Evolutionary conservation across 805 yeast species (phyloP).

Genomic region (Metschnikowia shivogae): DNA sequence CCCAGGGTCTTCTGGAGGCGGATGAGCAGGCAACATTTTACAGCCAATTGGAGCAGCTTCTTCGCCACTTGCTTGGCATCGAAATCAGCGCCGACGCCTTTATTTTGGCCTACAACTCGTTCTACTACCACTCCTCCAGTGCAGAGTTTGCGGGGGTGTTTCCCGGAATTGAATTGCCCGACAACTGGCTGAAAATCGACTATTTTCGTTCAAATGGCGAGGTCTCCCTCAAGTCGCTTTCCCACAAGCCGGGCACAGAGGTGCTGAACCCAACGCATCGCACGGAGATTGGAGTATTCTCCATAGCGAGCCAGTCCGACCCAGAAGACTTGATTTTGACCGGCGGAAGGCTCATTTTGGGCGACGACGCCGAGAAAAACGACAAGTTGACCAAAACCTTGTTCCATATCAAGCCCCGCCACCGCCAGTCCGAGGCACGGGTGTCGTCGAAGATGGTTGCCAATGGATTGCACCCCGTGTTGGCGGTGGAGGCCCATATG

Average conservation of each 20-base stretch:
- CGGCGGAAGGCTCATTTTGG: constrained; percentile 32
- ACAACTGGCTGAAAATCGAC: constrained; percentile 12
- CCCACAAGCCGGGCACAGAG: background rate
- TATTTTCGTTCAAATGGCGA: constrained; percentile 6
- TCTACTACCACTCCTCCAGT: constrained; percentile 21
- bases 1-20: constrained; percentile 15
- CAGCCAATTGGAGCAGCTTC: constrained; percentile 14
- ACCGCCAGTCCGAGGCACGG: constrained; percentile 15
- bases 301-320: constrained; percentile 24
- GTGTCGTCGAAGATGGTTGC: constrained; percentile 7
- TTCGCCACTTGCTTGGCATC: constrained; percentile 20
- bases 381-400: constrained; percentile 26
- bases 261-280: constrained; percentile 4
- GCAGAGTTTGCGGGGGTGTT: background rate
- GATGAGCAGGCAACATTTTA: constrained; percentile 19
- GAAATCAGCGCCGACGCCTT: constrained; percentile 18
- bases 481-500: constrained; percentile 12
- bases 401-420: constrained; percentile 41
- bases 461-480: constrained; percentile 38
- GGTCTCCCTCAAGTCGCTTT: constrained; percentile 7
- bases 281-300: constrained; percentile 38
- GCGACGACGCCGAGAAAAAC: constrained; percentile 13
- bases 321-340: constrained; percentile 33
- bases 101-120: constrained; percentile 27
- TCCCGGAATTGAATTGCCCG: background rate